Base-by-base conservation (phyloP, 495 filamentous ascomycete genomes). In the Rhypophila decipiens region DNA sequence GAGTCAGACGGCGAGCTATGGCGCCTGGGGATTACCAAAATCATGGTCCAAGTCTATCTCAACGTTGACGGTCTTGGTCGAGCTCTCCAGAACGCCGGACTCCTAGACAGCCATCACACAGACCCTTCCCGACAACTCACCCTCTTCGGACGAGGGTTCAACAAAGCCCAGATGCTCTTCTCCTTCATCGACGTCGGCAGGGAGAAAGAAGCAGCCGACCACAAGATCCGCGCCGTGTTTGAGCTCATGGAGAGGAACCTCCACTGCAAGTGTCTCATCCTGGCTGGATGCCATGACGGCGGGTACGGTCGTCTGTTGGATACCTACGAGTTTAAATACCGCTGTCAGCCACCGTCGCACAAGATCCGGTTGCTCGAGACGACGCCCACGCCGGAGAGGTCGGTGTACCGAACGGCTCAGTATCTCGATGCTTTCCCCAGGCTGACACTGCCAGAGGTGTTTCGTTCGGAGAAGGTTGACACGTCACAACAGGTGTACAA, bases 111-210 rank as follows among this genome's bases (percentile, higher is more conserved):
- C 1, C 33, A 42, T 13, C 58, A 57, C 40, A 20, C n/a, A n/a
- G 43, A 2, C 24, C 31, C 17, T 40, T 48, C 20, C 39, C n/a
- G n/a, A n/a, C n/a, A n/a, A n/a, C n/a, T 67, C 18, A 19, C 44
- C 27, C 50, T 49, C n/a, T 67, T 67, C 43, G 64, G 42, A 24
- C 52, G 55, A 15, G 59, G 59, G 1, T 67, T 67, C 22, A 51
- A 47, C 43, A 52, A 55, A 11, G 59, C 59, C 20, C 59, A 63
- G 35, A 57, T 57, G 0, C 52, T 67, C 10, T 65, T 62, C 40
- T 48, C 57, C 33, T 53, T 67, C 36, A 67, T 71, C 20, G 75
- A 78, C 47, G 63, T 78, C 5, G 72, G 69, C 33, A 66, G 61
- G 13, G 68, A 70, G 7, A 67, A 63, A 23, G 73, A 72, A 21